These are phyloP conservation scores for Podila clonocystis DNA, from an alignment of 192 early-diverging fungal species.

Conservation along the genomic window DNA sequence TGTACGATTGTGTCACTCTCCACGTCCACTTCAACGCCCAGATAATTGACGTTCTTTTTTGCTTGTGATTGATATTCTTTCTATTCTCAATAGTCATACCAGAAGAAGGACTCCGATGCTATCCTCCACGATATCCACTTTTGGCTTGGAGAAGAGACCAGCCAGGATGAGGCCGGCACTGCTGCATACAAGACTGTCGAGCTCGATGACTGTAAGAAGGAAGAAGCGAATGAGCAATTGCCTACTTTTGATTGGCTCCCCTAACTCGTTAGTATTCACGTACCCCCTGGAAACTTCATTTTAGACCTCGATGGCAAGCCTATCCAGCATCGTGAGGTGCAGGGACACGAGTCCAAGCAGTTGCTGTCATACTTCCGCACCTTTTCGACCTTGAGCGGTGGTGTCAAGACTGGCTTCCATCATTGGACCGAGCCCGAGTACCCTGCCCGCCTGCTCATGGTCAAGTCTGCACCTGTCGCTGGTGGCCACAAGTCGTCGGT, in stretches of 20 bases:
- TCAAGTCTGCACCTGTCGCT: conserved; percentile 54
- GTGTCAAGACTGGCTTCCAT: conserved; percentile 79
- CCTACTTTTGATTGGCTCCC: not conserved
- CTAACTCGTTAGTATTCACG: not conserved
- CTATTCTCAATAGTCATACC: conserved; percentile 60
- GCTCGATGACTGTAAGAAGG: conserved; percentile 70
- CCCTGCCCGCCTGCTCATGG: conserved; percentile 63
- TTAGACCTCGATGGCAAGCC: conserved; percentile 70
- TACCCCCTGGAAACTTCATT: not conserved
- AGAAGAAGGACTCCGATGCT: conserved; percentile 65
- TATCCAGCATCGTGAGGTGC: conserved; percentile 84
- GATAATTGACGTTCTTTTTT: no score
- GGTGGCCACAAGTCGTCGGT: conserved; percentile 55
- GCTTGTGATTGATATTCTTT: no score
- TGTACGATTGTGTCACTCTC: no score
- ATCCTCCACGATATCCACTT: conserved; percentile 84
- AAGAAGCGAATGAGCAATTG: not conserved
- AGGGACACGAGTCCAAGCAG: conserved; percentile 68
- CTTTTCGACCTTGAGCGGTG: conserved; percentile 69
- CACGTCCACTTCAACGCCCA: no score
- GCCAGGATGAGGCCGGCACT: conserved; percentile 84
- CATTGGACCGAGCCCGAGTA: conserved; percentile 63
- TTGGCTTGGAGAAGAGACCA: conserved; percentile 84
- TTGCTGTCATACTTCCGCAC: conserved; percentile 75
- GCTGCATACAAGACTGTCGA: conserved; percentile 90